Evolutionary conservation across 768 basidiomycete species (phyloP), one percentile per base, ranked within the genome.

Genomic region (Leccinum arenicola): DNA sequence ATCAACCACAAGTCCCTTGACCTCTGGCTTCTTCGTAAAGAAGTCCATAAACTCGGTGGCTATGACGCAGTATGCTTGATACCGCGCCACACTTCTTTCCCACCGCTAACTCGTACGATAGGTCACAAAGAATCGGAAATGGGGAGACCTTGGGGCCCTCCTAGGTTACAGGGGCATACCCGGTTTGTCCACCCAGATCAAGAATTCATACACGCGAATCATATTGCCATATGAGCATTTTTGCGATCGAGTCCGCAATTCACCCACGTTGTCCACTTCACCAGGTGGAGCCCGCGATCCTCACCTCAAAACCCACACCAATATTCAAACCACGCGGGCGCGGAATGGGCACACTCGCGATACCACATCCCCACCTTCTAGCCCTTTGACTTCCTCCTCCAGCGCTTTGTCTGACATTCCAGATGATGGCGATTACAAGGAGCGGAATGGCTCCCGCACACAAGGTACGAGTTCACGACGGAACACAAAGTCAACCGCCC

Each of bases 191-290:
- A 87, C 89, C 1, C 90, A 95, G 69, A 85, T 98, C 73, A 93
- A 92, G 77, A 87, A 85, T 66, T 92, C 95, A 5, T 99, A 96
- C 74, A 82, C 82, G 58, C 85, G 89, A 56, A 91, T 99, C 69
- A 91, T 99, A 65, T 82, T 94, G 48, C 97, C 97, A n/a, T 99
- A 93, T 68, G 96, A 98, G 68, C 85, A 91, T 67, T 98, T 93
- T 72, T 88, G 86, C 58, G 84, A 88, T 51, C 83, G 86, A 52
- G 90, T 87, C 49, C 83, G 85, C 60, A 87, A 84, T 66, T 86
- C 86, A 31, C 84, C 88, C 21, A 68, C 73, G 12, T 62, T 80
- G 54, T 78, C 80, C 15, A 71, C 74, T 40, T 68, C 69, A 49
- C 70, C 70, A 14, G 54, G 63, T 52, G 74, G 78, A 58, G 77